Evolutionary conservation across 73 alveolate species (phyloP), one percentile per base, ranked within the genome.

Genomic region (Paramecium sexaurelia): DNA sequence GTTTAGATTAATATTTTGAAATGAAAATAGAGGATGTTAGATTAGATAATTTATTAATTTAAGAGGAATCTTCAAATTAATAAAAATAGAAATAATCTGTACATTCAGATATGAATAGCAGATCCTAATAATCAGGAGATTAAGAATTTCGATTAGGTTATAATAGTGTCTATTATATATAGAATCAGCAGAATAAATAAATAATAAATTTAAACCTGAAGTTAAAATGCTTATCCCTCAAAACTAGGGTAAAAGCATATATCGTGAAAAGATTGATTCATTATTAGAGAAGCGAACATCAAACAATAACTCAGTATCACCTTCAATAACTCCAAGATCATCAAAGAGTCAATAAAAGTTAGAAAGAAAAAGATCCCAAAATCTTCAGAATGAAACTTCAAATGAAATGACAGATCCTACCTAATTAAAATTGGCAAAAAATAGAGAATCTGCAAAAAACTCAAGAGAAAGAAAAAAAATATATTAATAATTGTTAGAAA

Each of bases 391-490:
- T 78, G 90, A 78, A 6, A 19, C 43, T 0, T 78, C 90, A 22
- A 45, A 78, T 78, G 68, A 41, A 8, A 9, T 29, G 73, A 41
- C 68, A 20, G 90, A 78, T 78, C 40, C 43, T 15, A 82, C 73
- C 0, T 40, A 86, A 55, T 13, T 71, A 0, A 78, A 78, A 33
- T 78, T 78, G 17, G 90, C 90, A 24, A 78, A 78, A 61, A 78
- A 78, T 78, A 78, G 90, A 29, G 90, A 78, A 24, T 78, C 90
- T 39, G 90, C 90, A 8, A 78, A 78, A 22, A 78, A 78, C 55
- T 78, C 90, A n/a, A 78, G 90, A 39, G 90, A 78, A 24, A 78
- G 90, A 33, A 78, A 78, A 22, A 78, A 78, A 43, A 43, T 78
- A 22, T 78, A 78, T 78, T 40, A 78, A 41, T 22, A 78, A 24